Conservation (phyloP, 371 early-diverging fungal genomes). For the Apophysomyces variabilis region DNA sequence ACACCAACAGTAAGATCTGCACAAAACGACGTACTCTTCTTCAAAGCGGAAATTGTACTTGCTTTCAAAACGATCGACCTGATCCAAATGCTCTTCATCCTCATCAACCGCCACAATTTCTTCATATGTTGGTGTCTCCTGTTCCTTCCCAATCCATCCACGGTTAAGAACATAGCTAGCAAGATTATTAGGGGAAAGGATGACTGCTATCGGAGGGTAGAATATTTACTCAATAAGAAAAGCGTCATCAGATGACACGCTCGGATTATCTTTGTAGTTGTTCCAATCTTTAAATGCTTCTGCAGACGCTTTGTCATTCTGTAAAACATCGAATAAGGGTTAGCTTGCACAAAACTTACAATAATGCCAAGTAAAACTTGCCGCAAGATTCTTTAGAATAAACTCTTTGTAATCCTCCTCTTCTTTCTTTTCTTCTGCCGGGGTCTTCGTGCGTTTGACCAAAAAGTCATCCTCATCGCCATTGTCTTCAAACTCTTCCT, state of each 20-base stretch:
- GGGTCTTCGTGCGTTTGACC: conserved; percentile 69
- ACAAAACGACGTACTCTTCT: conserved; percentile 65
- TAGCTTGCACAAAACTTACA: too few species aligned
- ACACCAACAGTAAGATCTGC: not conserved
- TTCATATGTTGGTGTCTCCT: conserved; percentile 62
- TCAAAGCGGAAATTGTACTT: conserved; percentile 94
- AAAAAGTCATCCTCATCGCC: conserved; percentile 75
- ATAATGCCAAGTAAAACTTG: conserved; percentile 19
- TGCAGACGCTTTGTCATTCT: conserved; percentile 52
- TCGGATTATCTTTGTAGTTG: conserved; percentile 58
- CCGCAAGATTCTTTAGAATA: conserved; percentile 77
- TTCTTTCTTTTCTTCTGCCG: conserved; percentile 71
- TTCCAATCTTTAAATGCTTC: conserved; percentile 68
- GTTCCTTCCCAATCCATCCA: conserved; percentile 91
- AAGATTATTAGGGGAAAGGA: conserved; percentile 13
- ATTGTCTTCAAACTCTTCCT: conserved; percentile 61
- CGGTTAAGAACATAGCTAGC: conserved; percentile 83
- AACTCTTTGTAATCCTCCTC: conserved; percentile 87
- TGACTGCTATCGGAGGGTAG: not conserved
- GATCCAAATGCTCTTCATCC: conserved; percentile 73
- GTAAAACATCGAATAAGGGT: not conserved
- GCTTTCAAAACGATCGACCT: conserved; percentile 87
- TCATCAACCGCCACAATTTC: conserved; percentile 63
- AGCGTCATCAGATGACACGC: conserved; percentile 70
- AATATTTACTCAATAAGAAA: conserved; percentile 84